These are phyloP conservation scores for Microcera coccophila DNA, from an alignment of 2,329 filamentous ascomycete species.

Conservation along the genomic window DNA sequence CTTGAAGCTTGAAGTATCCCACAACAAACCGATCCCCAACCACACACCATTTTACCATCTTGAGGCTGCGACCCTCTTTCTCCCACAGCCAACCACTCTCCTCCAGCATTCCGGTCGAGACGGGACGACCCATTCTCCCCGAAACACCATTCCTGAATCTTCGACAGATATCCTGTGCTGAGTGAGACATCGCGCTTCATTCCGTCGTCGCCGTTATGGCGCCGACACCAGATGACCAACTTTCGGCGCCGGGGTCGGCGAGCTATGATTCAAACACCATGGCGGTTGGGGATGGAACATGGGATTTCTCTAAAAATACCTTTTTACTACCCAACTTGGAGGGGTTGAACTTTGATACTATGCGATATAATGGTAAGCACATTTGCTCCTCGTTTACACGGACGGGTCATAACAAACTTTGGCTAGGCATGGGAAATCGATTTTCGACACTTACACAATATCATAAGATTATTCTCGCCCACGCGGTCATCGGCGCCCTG, in stretches of 20 bases:
- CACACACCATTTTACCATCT: background rate
- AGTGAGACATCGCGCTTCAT: conserved; percentile 22
- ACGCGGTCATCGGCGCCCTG: conserved; percentile 68
- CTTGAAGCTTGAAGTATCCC: conserved; percentile 7
- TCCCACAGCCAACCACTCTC: background rate
- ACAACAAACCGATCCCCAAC: background rate
- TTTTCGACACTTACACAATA: conserved; percentile 68
- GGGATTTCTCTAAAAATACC: conserved; percentile 72
- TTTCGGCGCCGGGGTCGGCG: conserved; percentile 68
- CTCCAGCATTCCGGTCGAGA: conserved; percentile 9
- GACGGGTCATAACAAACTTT: background rate
- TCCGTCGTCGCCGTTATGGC: conserved; percentile 53
- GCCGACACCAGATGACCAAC: conserved; percentile 52
- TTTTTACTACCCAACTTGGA: conserved; percentile 75
- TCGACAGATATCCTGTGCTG: conserved; percentile 11
- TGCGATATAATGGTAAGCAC: conserved; percentile 77
- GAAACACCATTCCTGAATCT: background rate
- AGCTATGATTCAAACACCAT: conserved; percentile 71
- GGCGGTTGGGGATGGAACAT: conserved; percentile 77
- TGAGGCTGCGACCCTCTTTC: no score
- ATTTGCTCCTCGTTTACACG: no score
- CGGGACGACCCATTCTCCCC: background rate
- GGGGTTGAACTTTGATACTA: conserved; percentile 74
- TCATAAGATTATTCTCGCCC: conserved; percentile 64
- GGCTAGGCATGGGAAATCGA: conserved; percentile 77